Base-by-base conservation (phyloP, 768 basidiomycete species). In the Suillus placidus region DNA sequence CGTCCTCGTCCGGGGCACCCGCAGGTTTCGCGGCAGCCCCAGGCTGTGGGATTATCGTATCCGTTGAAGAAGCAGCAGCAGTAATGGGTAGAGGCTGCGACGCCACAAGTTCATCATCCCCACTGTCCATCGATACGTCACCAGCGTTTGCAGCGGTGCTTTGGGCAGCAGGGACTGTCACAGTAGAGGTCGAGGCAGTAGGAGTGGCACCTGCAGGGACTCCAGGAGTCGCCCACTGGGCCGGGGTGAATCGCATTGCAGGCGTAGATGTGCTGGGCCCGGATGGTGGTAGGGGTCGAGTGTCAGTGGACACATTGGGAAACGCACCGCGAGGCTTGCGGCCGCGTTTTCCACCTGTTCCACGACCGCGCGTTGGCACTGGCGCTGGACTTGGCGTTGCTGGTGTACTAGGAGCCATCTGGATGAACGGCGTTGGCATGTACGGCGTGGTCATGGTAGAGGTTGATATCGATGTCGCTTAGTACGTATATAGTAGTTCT, bases 311-410 rank as follows among this genome's bases (percentile, higher is more conserved):
- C 30, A 67, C 63, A 13, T 68, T 74, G 35, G 76, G 66, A 14
- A 82, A 77, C 30, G 76, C 77, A 45, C 78, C 81, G 45, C 80
- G 80, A 7, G 84, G 83, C 72, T 86, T 86, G 52, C 81, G 76
- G 64, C 83, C 81, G 47, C 83, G 79, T 74, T 83, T 82, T 62
- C 80, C 81, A 64, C 81, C 81, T 18, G 71, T 52, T 42, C 67
- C 67, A 40, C 67, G 67, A 3, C 67, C 67, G 1, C 76, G 72
- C 16, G 76, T 52, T 23, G 64, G 62, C 23, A 70, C 47, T 8
- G 74, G 74, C 0, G 51, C 49, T 6, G 74, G 74, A 10, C 63
- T 63, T 18, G 65, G 75, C 8, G 76, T 72, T 16, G 65, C 10
- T 38, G 55, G 40, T 0, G 61, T 58, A 16, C 32, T 45, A 13